Evolutionary conservation across 176 grass and related monocot genomes (phyloP).

Genomic region (Areca catechu): DNA sequence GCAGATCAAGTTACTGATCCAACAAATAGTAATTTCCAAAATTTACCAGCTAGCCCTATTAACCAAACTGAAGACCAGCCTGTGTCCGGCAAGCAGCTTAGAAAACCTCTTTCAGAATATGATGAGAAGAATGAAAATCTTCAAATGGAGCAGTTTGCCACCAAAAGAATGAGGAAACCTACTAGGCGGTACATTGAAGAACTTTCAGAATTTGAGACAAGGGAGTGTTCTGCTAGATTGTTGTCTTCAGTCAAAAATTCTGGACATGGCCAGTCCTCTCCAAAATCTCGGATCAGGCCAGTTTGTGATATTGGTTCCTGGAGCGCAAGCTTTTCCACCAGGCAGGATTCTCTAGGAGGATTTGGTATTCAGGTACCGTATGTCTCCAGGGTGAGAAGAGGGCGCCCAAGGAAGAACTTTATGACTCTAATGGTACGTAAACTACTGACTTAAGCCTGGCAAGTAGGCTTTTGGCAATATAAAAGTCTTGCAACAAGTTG

Average conservation of each 20-base stretch:
- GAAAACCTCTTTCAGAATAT: constrained; percentile 22
- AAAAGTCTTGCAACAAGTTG: too few relatives aligned
- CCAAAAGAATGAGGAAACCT: constrained; percentile 84
- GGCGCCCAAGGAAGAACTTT: constrained; percentile 71
- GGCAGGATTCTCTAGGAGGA: constrained; percentile 75
- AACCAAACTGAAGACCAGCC: constrained; percentile 40
- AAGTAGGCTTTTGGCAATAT: too few relatives aligned
- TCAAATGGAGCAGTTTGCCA: constrained; percentile 27
- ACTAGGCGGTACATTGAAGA: constrained; percentile 98
- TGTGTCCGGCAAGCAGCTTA: constrained; percentile 41
- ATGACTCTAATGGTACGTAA: constrained; percentile 55
- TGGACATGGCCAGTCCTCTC: constrained; percentile 24
- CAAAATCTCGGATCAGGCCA: constrained; percentile 27
- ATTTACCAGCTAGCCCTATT: constrained; percentile 32
- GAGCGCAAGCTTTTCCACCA: constrained; percentile 36
- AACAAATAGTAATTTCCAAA: constrained; percentile 21
- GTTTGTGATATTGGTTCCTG: constrained; percentile 29
- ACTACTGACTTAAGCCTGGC: constrained; percentile 18
- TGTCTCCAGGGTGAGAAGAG: constrained; percentile 69
- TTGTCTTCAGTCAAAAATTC: constrained; percentile 35
- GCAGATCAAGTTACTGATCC: constrained; percentile 29
- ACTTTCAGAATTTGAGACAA: constrained; percentile 50
- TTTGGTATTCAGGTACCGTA: constrained; percentile 74
- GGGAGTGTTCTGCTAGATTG: constrained; percentile 37
- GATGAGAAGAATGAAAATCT: constrained; percentile 31